Conservation (phyloP, 176 grass and related monocot genomes). For the Ensete glaucum region DNA sequence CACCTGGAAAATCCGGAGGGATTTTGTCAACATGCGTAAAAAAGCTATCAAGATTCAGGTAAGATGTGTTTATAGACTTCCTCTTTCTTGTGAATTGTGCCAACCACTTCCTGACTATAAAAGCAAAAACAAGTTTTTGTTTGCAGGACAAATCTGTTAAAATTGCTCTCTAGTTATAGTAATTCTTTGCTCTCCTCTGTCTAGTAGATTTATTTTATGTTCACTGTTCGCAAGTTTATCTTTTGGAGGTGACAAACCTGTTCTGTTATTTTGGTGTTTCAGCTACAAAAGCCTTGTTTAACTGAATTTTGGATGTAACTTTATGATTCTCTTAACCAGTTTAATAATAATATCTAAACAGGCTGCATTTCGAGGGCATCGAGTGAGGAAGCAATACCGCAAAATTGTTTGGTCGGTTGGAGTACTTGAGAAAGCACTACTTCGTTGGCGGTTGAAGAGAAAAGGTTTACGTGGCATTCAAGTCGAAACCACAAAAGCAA, state of each 20-base stretch:
- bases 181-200: background rate
- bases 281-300: background rate
- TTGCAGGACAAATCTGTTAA: background rate
- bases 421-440: conserved; percentile 81
- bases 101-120: background rate
- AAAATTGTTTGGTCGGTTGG: conserved; percentile 97
- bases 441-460: conserved; percentile 92
- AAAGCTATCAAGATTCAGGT: conserved; percentile 84
- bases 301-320: background rate
- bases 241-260: background rate
- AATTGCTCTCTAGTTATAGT: background rate
- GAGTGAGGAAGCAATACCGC: conserved; percentile 65
- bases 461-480: conserved; percentile 75
- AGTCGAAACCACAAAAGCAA: conserved; percentile 46
- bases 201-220: background rate
- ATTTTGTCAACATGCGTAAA: conserved; percentile 69
- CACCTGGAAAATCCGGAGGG: conserved; percentile 58
- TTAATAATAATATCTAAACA: conserved; percentile 23
- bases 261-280: background rate
- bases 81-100: background rate
- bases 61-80: conserved; percentile 8
- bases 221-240: background rate
- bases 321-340: conserved; percentile 21
- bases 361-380: conserved; percentile 83
- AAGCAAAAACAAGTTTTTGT: background rate